A percentile compares a stretch with the other conserved stretches of the same genome.
These are phyloP conservation scores for Mycena epipterygia DNA, from an alignment of 768 basidiomycete species.

Conservation along the genomic window DNA sequence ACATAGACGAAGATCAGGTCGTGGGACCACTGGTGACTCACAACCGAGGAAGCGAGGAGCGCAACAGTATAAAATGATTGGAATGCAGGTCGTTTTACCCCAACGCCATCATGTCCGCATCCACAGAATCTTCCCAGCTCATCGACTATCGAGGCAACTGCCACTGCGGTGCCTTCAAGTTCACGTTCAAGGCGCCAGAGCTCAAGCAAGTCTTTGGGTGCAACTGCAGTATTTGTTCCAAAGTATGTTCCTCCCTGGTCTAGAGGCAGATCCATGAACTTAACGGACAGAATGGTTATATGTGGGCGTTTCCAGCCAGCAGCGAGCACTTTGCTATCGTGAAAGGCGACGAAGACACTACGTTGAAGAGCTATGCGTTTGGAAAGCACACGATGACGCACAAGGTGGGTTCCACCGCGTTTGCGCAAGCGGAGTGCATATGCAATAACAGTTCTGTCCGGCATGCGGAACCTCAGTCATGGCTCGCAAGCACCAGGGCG, in stretches of 20 bases:
- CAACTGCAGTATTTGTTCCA: too few species aligned
- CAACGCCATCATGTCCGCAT: not conserved
- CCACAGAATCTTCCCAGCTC: slow-evolving; percentile 1
- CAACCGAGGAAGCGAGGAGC: too few species aligned
- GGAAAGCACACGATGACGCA: slow-evolving; percentile 18
- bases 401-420: slow-evolving; percentile 6
- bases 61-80: too few species aligned
- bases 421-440: too few species aligned
- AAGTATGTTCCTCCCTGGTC: too few species aligned
- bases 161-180: too few species aligned
- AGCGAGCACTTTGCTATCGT: slow-evolving; percentile 9
- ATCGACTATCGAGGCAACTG: slow-evolving; percentile 27
- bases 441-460: slow-evolving; percentile 22
- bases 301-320: slow-evolving; percentile 11
- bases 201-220: slow-evolving; percentile 1
- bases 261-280: not conserved
- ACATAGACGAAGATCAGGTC: too few species aligned
- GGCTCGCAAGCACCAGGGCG: not conserved
- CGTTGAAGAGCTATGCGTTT: slow-evolving; percentile 24
- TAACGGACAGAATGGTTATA: slow-evolving; percentile 23
- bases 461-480: slow-evolving; percentile 26
- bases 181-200: slow-evolving; percentile 22
- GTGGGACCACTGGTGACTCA: too few species aligned
- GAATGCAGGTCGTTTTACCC: too few species aligned
- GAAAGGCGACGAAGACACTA: slow-evolving; percentile 22